Evolutionary conservation across 2,329 filamentous ascomycete genomes (phyloP).

Genomic region (Sclerotinia glacialis): DNA sequence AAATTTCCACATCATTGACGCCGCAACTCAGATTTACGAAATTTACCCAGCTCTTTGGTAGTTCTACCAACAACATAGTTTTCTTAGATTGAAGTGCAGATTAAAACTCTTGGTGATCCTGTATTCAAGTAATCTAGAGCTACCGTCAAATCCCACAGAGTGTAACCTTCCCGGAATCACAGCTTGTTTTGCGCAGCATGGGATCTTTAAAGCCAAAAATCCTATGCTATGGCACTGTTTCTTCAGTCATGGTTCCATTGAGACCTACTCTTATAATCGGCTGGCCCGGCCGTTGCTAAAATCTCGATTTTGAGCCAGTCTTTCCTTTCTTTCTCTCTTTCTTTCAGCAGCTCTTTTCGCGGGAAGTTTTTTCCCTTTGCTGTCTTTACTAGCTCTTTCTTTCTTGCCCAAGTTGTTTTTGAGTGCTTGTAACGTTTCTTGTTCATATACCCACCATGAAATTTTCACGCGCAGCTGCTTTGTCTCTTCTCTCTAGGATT

Average conservation of each 20-base stretch:
- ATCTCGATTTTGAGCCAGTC: neutral
- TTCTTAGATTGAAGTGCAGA: neutral
- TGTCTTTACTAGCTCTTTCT: constrained; percentile 11
- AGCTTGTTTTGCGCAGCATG: neutral
- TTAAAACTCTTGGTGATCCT: neutral
- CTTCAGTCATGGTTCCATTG: neutral
- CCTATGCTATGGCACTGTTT: constrained; percentile 2
- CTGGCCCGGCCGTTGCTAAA: neutral
- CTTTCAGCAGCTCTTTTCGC: neutral
- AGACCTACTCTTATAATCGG: neutral
- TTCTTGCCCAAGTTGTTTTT: neutral
- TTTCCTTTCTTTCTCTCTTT: neutral
- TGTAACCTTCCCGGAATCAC: constrained; percentile 8
- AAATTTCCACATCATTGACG: constrained; percentile 17
- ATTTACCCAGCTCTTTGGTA: neutral
- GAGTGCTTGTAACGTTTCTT: neutral
- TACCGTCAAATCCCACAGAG: constrained; percentile 9
- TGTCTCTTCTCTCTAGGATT: constrained; percentile 9
- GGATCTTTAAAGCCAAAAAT: neutral
- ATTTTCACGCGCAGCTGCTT: constrained; percentile 11
- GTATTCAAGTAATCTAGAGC: neutral
- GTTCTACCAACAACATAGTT: neutral
- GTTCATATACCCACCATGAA: constrained; percentile 10
- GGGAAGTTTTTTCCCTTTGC: constrained; percentile 14
- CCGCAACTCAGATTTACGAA: constrained; percentile 9